Evolutionary conservation across 306 rosid species (phyloP), one percentile per base, ranked within the genome.

Genomic region (Quercus rubra): DNA sequence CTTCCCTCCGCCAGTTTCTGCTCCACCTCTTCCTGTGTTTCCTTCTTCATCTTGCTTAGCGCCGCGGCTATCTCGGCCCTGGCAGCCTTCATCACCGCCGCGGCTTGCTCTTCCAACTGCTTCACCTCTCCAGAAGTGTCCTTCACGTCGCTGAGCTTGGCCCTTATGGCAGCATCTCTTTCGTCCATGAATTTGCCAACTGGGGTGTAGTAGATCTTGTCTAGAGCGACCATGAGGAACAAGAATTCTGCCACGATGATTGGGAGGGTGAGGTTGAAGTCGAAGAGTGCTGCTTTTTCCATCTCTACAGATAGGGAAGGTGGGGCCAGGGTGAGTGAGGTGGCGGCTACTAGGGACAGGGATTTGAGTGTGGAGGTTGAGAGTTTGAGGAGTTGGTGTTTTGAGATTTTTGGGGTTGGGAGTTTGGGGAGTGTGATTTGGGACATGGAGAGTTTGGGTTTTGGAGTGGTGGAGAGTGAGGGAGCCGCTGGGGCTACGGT

Each of bases 11-110:
- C 87, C 11, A 95, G 71, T 83, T 93, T 93, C 89, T 69, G 74
- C 87, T 95, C 98, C 74, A 95, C 91, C 88, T 93, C 98, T 5
- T 9, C 86, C 75, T 93, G 93, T 0, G 99, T 95, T 79, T 95
- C 98, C 86, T 90, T 90, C 94, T 95, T 95, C 98, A 95, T 95
- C 89, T 88, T 79, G 67, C 81, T 90, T 55, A 95, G 89, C 11
- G 99, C 99, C 13, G 95, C 92, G 3, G 97, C 55, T 19, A 95
- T 95, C 93, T 95, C 98, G 1, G 93, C 99, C 66, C 96, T 84
- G 4, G 98, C 96, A 0, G 98, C 97, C 77, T 13, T 89, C 93
- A 93, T 78, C 1, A 95, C 78, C 0, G 98, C 98, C 1, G 82
- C 78, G 0, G 91, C 99, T 68, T 95, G 92, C 67, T 93, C 93